Evolutionary conservation across 805 yeast species (phyloP).

Genomic region (Saccharomycopsis guyanensis): DNA sequence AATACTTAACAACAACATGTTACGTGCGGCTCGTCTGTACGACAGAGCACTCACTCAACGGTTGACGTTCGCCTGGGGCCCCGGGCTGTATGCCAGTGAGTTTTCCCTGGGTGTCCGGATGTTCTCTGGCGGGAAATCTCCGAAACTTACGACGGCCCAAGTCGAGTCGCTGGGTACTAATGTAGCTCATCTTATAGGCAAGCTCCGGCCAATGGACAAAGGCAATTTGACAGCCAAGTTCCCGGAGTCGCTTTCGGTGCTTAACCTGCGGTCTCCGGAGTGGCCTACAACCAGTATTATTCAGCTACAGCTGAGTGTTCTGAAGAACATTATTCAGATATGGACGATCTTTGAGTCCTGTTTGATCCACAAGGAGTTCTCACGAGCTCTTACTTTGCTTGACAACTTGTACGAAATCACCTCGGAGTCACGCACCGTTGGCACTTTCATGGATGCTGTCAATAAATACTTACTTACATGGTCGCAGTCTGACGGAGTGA

Average conservation of each 20-base stretch:
- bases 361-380: conserved; percentile 53
- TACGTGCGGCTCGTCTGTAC: neutral
- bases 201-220: neutral
- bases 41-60: too few species aligned
- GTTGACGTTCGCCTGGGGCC: too few species aligned
- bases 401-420: conserved; percentile 50
- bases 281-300: neutral
- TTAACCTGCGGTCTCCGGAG: neutral
- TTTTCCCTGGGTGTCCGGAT: too few species aligned
- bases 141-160: neutral
- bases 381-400: conserved; percentile 63
- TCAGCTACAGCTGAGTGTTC: neutral
- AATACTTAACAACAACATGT: neutral
- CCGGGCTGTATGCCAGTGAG: too few species aligned
- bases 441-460: conserved; percentile 53
- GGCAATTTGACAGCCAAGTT: neutral
- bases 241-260: neutral
- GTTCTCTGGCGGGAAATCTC: neutral
- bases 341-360: conserved; percentile 80
- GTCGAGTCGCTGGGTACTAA: neutral
- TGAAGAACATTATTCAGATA: conserved; percentile 50
- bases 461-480: conserved; percentile 50
- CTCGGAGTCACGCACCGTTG: conserved; percentile 27
- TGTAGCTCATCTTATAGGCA: neutral
- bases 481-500: conserved; percentile 33